A percentile compares a stretch with the other conserved stretches of the same genome.
Evolutionary conservation across 2,329 filamentous ascomycete genomes (phyloP).

Genomic region (Colletotrichum sp.): DNA sequence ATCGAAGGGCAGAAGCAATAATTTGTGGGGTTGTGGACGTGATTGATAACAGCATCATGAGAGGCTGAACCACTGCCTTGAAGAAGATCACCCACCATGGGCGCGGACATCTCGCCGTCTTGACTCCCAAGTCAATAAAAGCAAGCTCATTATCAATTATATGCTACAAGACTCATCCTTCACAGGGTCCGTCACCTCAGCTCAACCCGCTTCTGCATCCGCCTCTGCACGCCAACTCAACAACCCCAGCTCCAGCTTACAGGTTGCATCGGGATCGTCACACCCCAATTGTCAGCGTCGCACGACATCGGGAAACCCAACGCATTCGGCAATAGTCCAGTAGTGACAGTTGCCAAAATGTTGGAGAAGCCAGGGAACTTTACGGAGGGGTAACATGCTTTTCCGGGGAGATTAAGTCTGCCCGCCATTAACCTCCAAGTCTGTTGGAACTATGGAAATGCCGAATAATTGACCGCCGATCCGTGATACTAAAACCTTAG

Average conservation of each 20-base stretch:
- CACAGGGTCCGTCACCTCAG: background rate
- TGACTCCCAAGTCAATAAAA: background rate
- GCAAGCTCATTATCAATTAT: background rate
- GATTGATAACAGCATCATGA: background rate
- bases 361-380: background rate
- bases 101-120: background rate
- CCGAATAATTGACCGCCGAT: background rate
- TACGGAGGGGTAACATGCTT: background rate
- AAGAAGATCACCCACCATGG: background rate
- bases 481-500: background rate
- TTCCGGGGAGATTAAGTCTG: background rate
- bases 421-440: too few relatives aligned
- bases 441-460: background rate
- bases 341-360: background rate
- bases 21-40: background rate
- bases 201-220: background rate
- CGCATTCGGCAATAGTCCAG: background rate
- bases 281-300: background rate
- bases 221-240: background rate
- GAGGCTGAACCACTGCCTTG: background rate
- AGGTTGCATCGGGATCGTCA: background rate
- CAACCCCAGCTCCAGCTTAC: background rate
- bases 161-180: background rate
- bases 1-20: background rate
- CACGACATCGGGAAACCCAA: background rate